Evolutionary conservation across 305 asterid species (phyloP), one percentile per base, ranked within the genome.

Genomic region (Ilex paraguariensis): DNA sequence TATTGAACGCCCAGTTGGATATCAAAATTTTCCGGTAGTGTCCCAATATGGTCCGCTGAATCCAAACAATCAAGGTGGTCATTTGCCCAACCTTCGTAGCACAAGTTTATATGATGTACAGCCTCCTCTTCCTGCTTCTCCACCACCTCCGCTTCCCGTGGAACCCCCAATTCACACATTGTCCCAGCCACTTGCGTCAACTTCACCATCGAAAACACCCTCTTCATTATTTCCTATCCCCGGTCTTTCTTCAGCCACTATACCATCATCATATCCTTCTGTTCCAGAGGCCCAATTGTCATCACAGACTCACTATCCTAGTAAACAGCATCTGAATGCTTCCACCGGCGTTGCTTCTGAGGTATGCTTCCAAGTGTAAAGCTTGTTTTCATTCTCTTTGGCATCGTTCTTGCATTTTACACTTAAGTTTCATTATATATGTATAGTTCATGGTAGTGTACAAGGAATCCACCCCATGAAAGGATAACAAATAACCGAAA

Each of bases 51-150:
- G 74, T 40, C 65, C 56, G 4, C 63, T 72, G 39, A 53, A 54
- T 64, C 40, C 32, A 51, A 59, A 70, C 13, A 68, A 55, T 21
- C 61, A 54, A 54, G 55, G 61, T 48, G 63, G 49, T 66, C 59
- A 64, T 68, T 66, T 67, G 51, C 53, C 66, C 8, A 67, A 62
- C 56, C 75, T 54, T 48, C 49, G 64, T 58, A 73, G 70, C 48
- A 44, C 8, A 17, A 65, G 44, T 64, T 59, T 74, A 69, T 72
- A 70, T 45, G 67, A 33, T 66, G 75, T 70, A 31, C 95, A 75
- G 71, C 87, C 85, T 50, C 93, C 95, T 21, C 89, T 86, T 54
- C 91, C 90, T 56, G 57, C 75, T 32, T 81, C 95, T 5, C 97
- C 91, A 10, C 90, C 95, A 14, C 94, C 91, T 10, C 88, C 94